Base-by-base conservation (phyloP, 2,329 filamentous ascomycete species). In the Calonectria leucothoes region DNA sequence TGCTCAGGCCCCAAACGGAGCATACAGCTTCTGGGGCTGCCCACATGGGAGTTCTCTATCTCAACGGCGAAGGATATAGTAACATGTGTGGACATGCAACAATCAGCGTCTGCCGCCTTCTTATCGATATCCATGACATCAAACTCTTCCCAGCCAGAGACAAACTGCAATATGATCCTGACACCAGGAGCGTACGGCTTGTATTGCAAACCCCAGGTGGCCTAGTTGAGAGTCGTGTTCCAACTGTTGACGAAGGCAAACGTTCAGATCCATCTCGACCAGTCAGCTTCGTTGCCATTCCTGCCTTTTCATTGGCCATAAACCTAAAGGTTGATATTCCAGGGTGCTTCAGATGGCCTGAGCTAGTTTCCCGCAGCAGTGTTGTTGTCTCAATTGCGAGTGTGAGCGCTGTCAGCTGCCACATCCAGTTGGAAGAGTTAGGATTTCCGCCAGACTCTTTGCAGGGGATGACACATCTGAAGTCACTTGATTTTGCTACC, bases 21-120 rank as follows among this genome's bases (percentile, higher is more conserved):
- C 25, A 35, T 5, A 71, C 70, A 17, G 23, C 12, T 8, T 42
- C 64, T 10, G 70, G 70, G 15, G 52, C 51, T 29, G 70, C 70
- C 10, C 70, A 71, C 11, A 71, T 71, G 70, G 70, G 70, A 37
- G 51, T 71, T 0, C 45, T 71, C 1, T 71, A 68, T 20, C 35
- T 71, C n/a, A 55, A 71, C 20, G 35, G 39, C 4, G 55, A 42
- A 27, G 70, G 70, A 42, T 71, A 63, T 11, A 63, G 52, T n/a
- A 49, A 68, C 20, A 71, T 71, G 70, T 71, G 70, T 12, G 70
- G 70, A 3, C 70, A 71, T 37, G 55, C 64, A 4, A 71, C 70
- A 4, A 52, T 68, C 48, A 64, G 64, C 10, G 64, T 71, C 10
- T 31, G 15, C 6, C 31, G 70, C 11, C 29, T 61, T 14, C 42